Base-by-base conservation (phyloP, 495 filamentous ascomycete species). In the Xylaria sp. region DNA sequence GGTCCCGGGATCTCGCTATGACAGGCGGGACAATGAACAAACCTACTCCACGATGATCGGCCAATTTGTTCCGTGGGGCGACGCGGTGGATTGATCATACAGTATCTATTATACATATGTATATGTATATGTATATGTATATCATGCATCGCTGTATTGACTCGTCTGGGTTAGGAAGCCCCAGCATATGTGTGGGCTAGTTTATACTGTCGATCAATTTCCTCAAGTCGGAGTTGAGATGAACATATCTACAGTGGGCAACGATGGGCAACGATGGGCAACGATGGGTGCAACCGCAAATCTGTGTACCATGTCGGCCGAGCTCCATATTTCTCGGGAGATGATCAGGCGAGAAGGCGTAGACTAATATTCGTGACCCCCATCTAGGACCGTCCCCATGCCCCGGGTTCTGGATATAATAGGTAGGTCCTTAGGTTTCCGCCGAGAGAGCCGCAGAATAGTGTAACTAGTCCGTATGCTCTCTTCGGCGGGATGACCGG, bases 361-460 rank as follows among this genome's bases (percentile, higher is more conserved):
- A 1, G 26, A 55, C 52, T 55, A 55, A 17, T 31, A 37, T 37
- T 11, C 8, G 17, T 59, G 57, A 37, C 57, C 52, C 48, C 50
- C 52, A 55, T 15, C 2, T 17, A 55, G 9, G 52, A 29, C 52
- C 52, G 52, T 55, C 33, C 50, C 31, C 31, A 59, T n/a, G 57
- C 33, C 35, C 59, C 59, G 59, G 59, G 37, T 43, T 43, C 37
- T 41, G 21, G 37, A 59, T 59, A 21, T 21, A 59, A 59, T 59
- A 59, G 57, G 57, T 59, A 37, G 57, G 57, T 59, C 5, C 19
- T 37, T 59, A 37, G 19, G n/a, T 59, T 37, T 59, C 17, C 37
- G 59, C 59, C 59, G 59, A 41, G 37, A 29, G 37, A 41, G 59
- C 59, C 58, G 58, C 37, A 41, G n/a, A n/a, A n/a, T n/a, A n/a